phyloP scores from a whole-genome alignment of 352 stramenopile species.

The Globisporangium uncinulatum region DNA sequence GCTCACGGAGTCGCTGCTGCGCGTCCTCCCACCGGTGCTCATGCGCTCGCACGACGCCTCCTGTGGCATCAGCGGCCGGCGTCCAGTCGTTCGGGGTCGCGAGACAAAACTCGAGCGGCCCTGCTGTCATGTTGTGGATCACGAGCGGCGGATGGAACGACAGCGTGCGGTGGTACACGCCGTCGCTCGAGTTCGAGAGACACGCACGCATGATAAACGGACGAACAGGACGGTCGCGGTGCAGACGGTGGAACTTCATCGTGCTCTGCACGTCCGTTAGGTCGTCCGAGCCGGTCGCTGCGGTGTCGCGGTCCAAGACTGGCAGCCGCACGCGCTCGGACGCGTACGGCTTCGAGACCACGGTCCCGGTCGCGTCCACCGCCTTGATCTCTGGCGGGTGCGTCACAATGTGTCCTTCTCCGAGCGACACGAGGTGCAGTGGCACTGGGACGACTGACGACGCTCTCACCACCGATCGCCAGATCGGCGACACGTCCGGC shows the following conservation, averaged over 20 bases:
- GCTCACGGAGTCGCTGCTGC: conserved; percentile 71
- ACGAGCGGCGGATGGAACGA: conserved; percentile 75
- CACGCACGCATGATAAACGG: conserved; percentile 77
- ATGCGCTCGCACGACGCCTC: conserved; percentile 24
- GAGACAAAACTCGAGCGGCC: conserved; percentile 64
- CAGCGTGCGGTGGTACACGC: conserved; percentile 66
- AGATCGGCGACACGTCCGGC: conserved; percentile 33
- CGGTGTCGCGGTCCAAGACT: conserved; percentile 45
- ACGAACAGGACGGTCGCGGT: conserved; percentile 67
- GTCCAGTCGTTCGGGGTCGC: conserved; percentile 70
- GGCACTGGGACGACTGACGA: conserved; percentile 62
- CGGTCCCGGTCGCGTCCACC: conserved; percentile 14
- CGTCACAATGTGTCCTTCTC: conserved; percentile 70
- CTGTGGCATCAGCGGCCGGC: conserved; percentile 34
- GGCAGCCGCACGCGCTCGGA: conserved; percentile 69
- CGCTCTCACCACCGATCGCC: conserved; percentile 57
- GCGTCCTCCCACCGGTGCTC: conserved; percentile 68
- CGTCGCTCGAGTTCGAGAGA: conserved; percentile 44
- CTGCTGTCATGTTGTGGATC: conserved; percentile 76
- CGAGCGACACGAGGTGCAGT: conserved; percentile 63
- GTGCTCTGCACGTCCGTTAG: conserved; percentile 26
- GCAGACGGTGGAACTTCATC: conserved; percentile 78
- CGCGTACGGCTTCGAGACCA: conserved; percentile 58
- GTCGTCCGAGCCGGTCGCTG: conserved; percentile 21
- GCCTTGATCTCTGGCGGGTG: conserved; percentile 56